phyloP scores from a whole-genome alignment of 495 filamentous ascomycete genomes.

The Aspergillus homomorphus region DNA sequence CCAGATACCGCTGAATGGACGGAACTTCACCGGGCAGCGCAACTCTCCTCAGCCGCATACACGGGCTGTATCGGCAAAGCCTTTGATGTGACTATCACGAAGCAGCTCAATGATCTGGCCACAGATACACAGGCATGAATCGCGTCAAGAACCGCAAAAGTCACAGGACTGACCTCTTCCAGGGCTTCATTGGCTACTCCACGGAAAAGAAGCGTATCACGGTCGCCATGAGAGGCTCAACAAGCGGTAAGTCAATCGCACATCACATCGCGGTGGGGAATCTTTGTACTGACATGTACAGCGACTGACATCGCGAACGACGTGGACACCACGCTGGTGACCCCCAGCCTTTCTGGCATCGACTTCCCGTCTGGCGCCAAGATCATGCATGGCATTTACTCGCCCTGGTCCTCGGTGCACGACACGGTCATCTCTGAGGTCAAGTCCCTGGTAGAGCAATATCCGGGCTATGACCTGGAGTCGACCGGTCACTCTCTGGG shows the following conservation, averaged over 20 bases:
- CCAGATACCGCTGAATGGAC: slow-evolving; percentile 25
- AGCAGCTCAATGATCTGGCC: slow-evolving; percentile 20
- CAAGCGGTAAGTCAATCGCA: slow-evolving; percentile 17
- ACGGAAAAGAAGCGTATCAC: slow-evolving; percentile 25
- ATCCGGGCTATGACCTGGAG: slow-evolving; percentile 32
- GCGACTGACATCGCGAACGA: slow-evolving; percentile 35
- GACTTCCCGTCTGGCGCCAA: slow-evolving; percentile 28
- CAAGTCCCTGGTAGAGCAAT: slow-evolving; percentile 23
- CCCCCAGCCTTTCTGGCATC: slow-evolving; percentile 27
- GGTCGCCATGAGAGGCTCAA: slow-evolving; percentile 35
- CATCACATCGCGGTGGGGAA: not conserved
- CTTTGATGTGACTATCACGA: slow-evolving; percentile 36
- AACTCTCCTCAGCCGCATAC: slow-evolving; percentile 37
- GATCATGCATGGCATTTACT: slow-evolving; percentile 31
- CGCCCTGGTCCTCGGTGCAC: slow-evolving; percentile 32
- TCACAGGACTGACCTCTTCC: not conserved
- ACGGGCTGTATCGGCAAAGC: slow-evolving; percentile 26
- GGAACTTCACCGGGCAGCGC: slow-evolving; percentile 28
- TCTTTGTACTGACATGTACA: slow-evolving; percentile 5
- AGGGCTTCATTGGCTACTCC: slow-evolving; percentile 36
- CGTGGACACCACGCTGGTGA: slow-evolving; percentile 33
- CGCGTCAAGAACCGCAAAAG: not conserved
- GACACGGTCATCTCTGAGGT: slow-evolving; percentile 31
- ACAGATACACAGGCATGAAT: slow-evolving; percentile 30
- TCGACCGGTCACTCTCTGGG: slow-evolving; percentile 36